Percentiles rank a stretch among this genome's conserved stretches.
phyloP scores from a whole-genome alignment of 2,329 filamentous ascomycete species.

The Lasiodiplodia sp. region DNA sequence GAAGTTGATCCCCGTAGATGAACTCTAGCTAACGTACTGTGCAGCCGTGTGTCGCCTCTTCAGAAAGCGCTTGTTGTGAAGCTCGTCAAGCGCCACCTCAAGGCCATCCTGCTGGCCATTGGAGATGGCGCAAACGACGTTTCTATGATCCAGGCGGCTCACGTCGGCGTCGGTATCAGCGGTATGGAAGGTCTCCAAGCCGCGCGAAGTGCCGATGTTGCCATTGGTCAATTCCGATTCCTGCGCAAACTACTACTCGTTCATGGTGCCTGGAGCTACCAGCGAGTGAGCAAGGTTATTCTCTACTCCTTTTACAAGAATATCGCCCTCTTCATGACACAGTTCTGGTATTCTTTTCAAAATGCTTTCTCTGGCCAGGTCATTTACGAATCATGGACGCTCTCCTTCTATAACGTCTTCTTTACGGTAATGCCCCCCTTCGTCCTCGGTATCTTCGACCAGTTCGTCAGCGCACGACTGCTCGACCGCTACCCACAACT shows the following conservation, averaged over 20 bases:
- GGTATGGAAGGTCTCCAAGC: constrained; percentile 97
- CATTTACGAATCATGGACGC: constrained; percentile 98
- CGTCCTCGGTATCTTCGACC: constrained; percentile 94
- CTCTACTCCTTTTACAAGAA: constrained; percentile 99
- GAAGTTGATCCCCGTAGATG: background rate
- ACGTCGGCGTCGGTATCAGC: constrained; percentile 97
- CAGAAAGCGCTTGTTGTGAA: constrained; percentile 98
- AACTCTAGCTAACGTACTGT: constrained; percentile 21
- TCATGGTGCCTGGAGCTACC: constrained; percentile 97
- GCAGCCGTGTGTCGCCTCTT: constrained; percentile 89
- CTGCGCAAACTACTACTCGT: constrained; percentile 92
- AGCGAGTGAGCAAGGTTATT: constrained; percentile 95
- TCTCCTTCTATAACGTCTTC: constrained; percentile 99
- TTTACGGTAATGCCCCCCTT: constrained; percentile 95
- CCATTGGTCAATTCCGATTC: constrained; percentile 95
- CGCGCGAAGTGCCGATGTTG: constrained; percentile 91
- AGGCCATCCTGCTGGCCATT: constrained; percentile 91
- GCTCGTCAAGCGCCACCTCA: constrained; percentile 92
- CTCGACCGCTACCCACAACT: constrained; percentile 96
- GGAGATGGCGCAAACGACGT: constrained; percentile 98
- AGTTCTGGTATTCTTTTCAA: constrained; percentile 98
- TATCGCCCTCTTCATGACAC: constrained; percentile 97
- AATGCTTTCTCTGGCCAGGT: constrained; percentile 97
- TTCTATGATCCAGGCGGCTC: constrained; percentile 99
- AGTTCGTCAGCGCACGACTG: constrained; percentile 93